Percentiles rank a stretch among this genome's conserved stretches.
phyloP scores from a whole-genome alignment of 2,329 filamentous ascomycete genomes.

The Botrytis sinoallii region DNA sequence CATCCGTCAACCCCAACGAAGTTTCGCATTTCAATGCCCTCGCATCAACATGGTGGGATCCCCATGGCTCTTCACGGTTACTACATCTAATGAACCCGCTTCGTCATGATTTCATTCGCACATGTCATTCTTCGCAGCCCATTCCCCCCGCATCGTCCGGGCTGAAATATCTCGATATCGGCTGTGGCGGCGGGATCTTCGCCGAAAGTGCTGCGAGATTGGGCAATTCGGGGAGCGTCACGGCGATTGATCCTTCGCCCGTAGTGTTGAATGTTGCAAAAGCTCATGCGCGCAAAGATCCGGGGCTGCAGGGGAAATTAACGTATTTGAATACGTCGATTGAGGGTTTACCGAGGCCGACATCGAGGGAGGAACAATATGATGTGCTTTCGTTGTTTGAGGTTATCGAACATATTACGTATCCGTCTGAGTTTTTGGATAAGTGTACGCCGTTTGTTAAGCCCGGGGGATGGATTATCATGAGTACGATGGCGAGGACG shows the following conservation, averaged over 20 bases:
- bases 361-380: conserved; percentile 48
- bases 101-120: conserved; percentile 84
- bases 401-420: conserved; percentile 87
- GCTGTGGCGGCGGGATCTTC: conserved; percentile 95
- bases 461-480: conserved; percentile 88
- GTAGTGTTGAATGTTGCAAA: conserved; percentile 73
- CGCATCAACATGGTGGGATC: conserved; percentile 95
- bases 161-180: conserved; percentile 81
- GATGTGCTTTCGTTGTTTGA: conserved; percentile 90
- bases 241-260: conserved; percentile 74
- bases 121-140: conserved; percentile 60
- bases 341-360: conserved; percentile 59
- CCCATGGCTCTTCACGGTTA: conserved; percentile 84
- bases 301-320: conserved; percentile 60
- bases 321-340: conserved; percentile 74
- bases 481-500: conserved; percentile 89
- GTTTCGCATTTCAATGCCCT: conserved; percentile 93
- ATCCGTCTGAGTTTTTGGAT: conserved; percentile 70
- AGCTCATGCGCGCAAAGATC: conserved; percentile 72
- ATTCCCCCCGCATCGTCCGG: conserved; percentile 42
- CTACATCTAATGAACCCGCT: conserved; percentile 98
- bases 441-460: conserved; percentile 71
- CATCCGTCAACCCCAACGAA: conserved; percentile 83
- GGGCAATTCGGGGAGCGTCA: conserved; percentile 59
- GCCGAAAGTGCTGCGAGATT: conserved; percentile 80